Conservation (phyloP, 768 basidiomycete species). For the Xerocomellus amylosporus region DNA sequence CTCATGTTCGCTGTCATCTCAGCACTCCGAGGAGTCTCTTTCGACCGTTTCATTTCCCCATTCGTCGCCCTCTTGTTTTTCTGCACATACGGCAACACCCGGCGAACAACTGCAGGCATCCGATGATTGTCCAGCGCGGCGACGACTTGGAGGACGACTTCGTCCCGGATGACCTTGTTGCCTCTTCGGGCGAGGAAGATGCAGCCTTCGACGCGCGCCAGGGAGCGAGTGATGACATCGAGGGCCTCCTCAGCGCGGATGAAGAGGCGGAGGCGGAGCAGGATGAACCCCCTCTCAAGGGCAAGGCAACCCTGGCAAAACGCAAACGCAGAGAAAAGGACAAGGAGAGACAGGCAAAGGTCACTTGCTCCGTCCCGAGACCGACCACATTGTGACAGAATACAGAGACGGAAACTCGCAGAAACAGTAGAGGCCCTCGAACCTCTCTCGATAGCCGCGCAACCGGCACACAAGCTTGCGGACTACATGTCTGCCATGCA, state of each 20-base stretch:
- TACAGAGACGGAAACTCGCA: slow-evolving; percentile 63
- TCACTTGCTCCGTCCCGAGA: slow-evolving; percentile 26
- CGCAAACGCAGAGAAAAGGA: slow-evolving; percentile 75
- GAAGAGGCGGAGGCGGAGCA: slow-evolving; percentile 41
- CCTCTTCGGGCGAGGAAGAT: slow-evolving; percentile 58
- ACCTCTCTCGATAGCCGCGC: slow-evolving; percentile 49
- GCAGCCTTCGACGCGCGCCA: slow-evolving; percentile 23
- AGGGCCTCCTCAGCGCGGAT: slow-evolving; percentile 43
- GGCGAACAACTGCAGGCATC: neutral
- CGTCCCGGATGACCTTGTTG: slow-evolving; percentile 64
- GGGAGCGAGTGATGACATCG: slow-evolving; percentile 36
- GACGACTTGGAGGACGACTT: slow-evolving; percentile 88
- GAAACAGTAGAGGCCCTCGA: slow-evolving; percentile 41
- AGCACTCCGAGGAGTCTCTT: too few relatives aligned
- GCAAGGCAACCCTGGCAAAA: slow-evolving; percentile 40
- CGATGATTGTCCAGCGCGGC: slow-evolving; percentile 43
- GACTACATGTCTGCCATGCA: slow-evolving; percentile 67
- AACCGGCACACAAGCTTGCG: slow-evolving; percentile 55
- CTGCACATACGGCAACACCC: neutral
- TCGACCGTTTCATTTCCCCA: slow-evolving; percentile 9
- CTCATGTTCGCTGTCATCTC: slow-evolving; percentile 26
- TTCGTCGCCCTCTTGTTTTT: neutral
- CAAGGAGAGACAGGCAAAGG: slow-evolving; percentile 72
- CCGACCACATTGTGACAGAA: slow-evolving; percentile 8
- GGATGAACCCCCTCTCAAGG: slow-evolving; percentile 26